Evolutionary conservation across 345 rosid genomes (phyloP).

Genomic region (Cardiospermum halicacabum): DNA sequence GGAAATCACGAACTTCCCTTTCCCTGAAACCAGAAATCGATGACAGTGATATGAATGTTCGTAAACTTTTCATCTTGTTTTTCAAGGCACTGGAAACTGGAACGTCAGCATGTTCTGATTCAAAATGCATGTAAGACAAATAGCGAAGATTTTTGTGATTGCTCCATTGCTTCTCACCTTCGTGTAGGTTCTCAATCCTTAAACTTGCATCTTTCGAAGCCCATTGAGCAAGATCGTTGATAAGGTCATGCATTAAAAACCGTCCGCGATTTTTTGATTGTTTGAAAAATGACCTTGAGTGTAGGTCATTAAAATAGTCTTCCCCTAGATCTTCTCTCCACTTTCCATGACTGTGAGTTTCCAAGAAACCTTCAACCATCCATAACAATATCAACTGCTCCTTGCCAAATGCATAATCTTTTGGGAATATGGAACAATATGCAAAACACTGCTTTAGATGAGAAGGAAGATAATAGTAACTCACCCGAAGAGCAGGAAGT

Average conservation of each 20-base stretch:
- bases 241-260: slow-evolving; percentile 17
- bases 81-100: not conserved
- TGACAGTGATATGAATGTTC: not conserved
- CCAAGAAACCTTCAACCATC: slow-evolving; percentile 30
- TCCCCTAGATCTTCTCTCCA: slow-evolving; percentile 7
- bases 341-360: too few species aligned
- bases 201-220: not conserved
- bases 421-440: slow-evolving; percentile 30
- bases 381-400: slow-evolving; percentile 29
- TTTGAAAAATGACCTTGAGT: slow-evolving; percentile 7
- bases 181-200: not conserved
- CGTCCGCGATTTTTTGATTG: not conserved
- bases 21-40: too few species aligned
- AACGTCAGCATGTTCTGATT: too few species aligned
- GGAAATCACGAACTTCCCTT: not conserved
- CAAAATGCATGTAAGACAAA: too few species aligned
- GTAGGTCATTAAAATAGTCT: not conserved
- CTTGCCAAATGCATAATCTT: slow-evolving; percentile 25
- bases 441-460: slow-evolving; percentile 35
- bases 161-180: slow-evolving; percentile 1
- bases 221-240: slow-evolving; percentile 15
- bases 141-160: not conserved
- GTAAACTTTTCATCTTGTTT: not conserved
- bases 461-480: slow-evolving; percentile 28
- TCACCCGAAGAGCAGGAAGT: slow-evolving; percentile 1